Conservation (phyloP, 2,329 filamentous ascomycete species). For the Emmonsiellopsis sp. region DNA sequence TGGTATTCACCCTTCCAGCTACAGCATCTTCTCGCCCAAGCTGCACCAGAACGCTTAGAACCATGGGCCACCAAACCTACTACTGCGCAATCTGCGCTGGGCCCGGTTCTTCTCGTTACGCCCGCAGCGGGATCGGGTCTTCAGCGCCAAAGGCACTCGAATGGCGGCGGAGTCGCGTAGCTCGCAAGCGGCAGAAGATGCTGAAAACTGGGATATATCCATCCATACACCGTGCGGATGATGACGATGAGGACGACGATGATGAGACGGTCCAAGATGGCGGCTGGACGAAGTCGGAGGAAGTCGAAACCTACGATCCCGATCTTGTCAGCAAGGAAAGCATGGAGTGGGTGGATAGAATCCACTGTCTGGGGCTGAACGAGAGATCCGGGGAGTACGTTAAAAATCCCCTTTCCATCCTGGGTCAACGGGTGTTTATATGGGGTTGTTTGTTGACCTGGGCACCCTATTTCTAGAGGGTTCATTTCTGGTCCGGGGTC, state of each 20-base stretch:
- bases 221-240: not conserved
- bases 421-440: no score
- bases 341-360: not conserved
- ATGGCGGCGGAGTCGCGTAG: not conserved
- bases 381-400: not conserved
- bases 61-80: not conserved
- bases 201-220: not conserved
- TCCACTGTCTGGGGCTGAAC: not conserved
- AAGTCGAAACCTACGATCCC: not conserved
- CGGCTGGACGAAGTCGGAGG: not conserved
- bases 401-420: no score
- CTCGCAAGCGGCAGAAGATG: not conserved
- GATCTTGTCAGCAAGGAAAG: not conserved
- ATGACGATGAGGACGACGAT: not conserved
- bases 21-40: no score
- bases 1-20: no score
- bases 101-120: not conserved
- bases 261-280: not conserved
- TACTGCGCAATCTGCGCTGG: slow-evolving; percentile 3
- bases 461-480: not conserved
- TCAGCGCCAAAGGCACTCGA: not conserved
- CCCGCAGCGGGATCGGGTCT: not conserved
- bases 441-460: not conserved
- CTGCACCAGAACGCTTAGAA: not conserved
- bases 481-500: slow-evolving; percentile 1